phyloP scores from a whole-genome alignment of 148 eudicot genomes.

The Selenicereus undatus region DNA sequence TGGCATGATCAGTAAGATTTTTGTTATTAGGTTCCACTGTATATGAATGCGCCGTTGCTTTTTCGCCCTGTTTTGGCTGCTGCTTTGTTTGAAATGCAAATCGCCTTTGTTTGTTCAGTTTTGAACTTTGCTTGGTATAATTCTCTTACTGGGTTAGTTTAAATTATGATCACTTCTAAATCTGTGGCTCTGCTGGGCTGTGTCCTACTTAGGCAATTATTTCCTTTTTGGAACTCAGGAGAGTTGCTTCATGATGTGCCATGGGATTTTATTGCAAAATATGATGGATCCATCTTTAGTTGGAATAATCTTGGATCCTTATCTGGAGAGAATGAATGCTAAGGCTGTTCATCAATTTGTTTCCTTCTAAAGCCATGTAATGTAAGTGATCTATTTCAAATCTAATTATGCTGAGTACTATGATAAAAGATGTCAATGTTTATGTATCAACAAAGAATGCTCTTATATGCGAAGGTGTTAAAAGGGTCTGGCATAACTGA shows the following conservation, averaged over 20 bases:
- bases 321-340: neutral
- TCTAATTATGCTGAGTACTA: neutral
- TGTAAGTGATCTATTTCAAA: neutral
- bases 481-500: neutral
- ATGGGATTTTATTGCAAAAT: neutral
- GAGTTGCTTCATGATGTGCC: neutral
- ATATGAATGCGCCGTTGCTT: conserved; percentile 9
- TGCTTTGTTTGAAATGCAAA: neutral
- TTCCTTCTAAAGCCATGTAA: conserved; percentile 2
- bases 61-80: neutral
- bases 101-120: neutral
- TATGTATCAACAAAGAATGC: neutral
- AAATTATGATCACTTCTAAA: neutral
- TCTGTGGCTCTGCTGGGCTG: neutral
- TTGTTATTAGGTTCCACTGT: neutral
- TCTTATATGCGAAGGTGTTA: neutral
- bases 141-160: neutral
- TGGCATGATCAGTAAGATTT: neutral
- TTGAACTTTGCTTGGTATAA: neutral
- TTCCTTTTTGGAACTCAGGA: neutral
- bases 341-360: neutral
- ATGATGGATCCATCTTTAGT: neutral
- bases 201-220: neutral
- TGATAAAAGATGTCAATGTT: neutral
- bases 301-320: neutral